Conservation (phyloP, 495 filamentous ascomycete genomes). For the Talaromyces adpressus region DNA sequence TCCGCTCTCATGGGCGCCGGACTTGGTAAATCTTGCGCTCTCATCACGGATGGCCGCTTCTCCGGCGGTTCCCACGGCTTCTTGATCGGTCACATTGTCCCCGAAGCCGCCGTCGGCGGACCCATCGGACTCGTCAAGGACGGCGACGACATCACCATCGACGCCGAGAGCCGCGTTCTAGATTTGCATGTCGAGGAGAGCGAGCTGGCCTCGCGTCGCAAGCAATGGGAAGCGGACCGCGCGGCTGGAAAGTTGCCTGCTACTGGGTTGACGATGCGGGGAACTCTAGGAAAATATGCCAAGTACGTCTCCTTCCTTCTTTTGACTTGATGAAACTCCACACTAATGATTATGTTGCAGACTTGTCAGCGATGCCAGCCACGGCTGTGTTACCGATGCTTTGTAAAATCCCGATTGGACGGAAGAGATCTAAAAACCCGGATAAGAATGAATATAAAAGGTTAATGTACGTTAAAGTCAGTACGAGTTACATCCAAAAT, state of each 20-base stretch:
- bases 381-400: constrained; percentile 49
- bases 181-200: constrained; percentile 42
- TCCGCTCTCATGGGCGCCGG: constrained; percentile 91
- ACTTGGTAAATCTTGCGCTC: constrained; percentile 56
- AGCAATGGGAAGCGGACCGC: constrained; percentile 47
- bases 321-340: not conserved
- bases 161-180: constrained; percentile 42
- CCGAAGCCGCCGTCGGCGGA: constrained; percentile 51
- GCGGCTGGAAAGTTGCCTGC: constrained; percentile 26
- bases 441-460: not conserved
- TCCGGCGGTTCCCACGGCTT: constrained; percentile 45
- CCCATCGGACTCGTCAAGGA: constrained; percentile 49
- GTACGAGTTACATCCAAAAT: not conserved
- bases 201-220: constrained; percentile 60
- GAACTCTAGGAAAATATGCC: constrained; percentile 89
- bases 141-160: constrained; percentile 49
- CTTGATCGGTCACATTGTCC: constrained; percentile 48
- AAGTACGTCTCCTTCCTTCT: constrained; percentile 14
- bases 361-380: constrained; percentile 61
- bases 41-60: constrained; percentile 44
- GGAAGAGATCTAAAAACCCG: not conserved
- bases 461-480: not conserved
- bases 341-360: constrained; percentile 6
- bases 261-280: constrained; percentile 51
- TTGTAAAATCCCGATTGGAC: constrained; percentile 8